Evolutionary conservation across 2,329 filamentous ascomycete genomes (phyloP).

Genomic region (Conoideocrella luteorostrata): DNA sequence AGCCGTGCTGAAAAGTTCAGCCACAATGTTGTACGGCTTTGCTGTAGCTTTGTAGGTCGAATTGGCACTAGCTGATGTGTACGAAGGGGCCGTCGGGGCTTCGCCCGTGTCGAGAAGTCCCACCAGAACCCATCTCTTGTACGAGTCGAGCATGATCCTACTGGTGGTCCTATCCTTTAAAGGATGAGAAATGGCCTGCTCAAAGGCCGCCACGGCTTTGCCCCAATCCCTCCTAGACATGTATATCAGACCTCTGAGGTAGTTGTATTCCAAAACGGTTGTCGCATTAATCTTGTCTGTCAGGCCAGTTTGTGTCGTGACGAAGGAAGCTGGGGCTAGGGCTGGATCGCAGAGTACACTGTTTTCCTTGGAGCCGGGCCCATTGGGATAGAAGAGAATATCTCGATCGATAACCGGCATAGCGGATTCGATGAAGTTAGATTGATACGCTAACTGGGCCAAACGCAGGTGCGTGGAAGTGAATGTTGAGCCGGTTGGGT

Average conservation of each 20-base stretch:
- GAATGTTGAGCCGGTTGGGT: slow-evolving; percentile 60
- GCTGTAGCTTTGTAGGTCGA: slow-evolving; percentile 53
- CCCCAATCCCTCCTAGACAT: slow-evolving; percentile 56
- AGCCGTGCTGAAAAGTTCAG: slow-evolving; percentile 56
- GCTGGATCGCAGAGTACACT: slow-evolving; percentile 39
- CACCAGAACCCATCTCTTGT: slow-evolving; percentile 85
- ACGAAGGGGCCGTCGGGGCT: slow-evolving; percentile 46
- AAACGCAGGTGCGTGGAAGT: slow-evolving; percentile 57
- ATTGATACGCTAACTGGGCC: slow-evolving; percentile 51
- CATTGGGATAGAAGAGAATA: slow-evolving; percentile 58
- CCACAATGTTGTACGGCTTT: slow-evolving; percentile 66
- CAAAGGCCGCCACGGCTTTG: slow-evolving; percentile 55
- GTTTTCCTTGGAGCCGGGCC: slow-evolving; percentile 27
- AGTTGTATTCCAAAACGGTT: slow-evolving; percentile 60
- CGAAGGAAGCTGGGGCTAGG: slow-evolving; percentile 47
- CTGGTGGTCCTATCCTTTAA: slow-evolving; percentile 56
- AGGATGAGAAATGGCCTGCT: slow-evolving; percentile 62
- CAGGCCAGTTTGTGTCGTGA: slow-evolving; percentile 53
- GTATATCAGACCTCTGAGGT: slow-evolving; percentile 58
- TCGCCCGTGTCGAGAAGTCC: slow-evolving; percentile 65
- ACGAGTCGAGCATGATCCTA: slow-evolving; percentile 78
- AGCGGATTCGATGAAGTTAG: slow-evolving; percentile 45
- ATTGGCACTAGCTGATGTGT: slow-evolving; percentile 44
- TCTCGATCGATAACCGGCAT: slow-evolving; percentile 57
- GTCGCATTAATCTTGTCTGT: slow-evolving; percentile 44